Percentiles rank a stretch among this genome's conserved stretches.
These are phyloP conservation scores for Hyaloscypha bicolor DNA, from an alignment of 495 filamentous ascomycete species.

Conservation along the genomic window DNA sequence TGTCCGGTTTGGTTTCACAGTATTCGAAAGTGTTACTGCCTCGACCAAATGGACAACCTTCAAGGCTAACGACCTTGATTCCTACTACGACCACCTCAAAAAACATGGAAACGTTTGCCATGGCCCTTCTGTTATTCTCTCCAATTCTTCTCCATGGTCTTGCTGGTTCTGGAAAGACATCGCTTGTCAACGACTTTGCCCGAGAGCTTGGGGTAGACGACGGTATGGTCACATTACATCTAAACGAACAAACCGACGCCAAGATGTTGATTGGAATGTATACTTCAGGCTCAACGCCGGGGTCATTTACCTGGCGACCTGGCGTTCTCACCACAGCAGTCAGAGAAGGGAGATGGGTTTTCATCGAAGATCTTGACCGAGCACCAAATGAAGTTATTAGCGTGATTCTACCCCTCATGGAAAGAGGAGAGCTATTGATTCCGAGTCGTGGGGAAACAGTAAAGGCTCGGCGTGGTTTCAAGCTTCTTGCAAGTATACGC, in stretches of 20 bases:
- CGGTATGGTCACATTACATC: constrained; percentile 85
- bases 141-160: constrained; percentile 82
- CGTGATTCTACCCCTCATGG: constrained; percentile 86
- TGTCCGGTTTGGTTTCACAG: constrained; percentile 40
- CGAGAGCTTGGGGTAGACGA: constrained; percentile 69
- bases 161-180: constrained; percentile 89
- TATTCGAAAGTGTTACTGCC: constrained; percentile 69
- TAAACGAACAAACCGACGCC: constrained; percentile 97
- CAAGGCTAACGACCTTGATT: constrained; percentile 58
- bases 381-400: constrained; percentile 95
- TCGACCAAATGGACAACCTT: constrained; percentile 55
- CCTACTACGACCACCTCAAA: constrained; percentile 67
- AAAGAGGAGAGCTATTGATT: constrained; percentile 82
- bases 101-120: constrained; percentile 71
- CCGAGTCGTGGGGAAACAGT: constrained; percentile 84
- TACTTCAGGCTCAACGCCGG: constrained; percentile 78
- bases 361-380: constrained; percentile 95
- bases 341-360: constrained; percentile 89
- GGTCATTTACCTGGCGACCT: constrained; percentile 89
- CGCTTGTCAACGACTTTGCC: constrained; percentile 80
- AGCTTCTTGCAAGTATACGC: constrained; percentile 87
- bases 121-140: constrained; percentile 60
- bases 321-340: constrained; percentile 94
- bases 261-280: constrained; percentile 95
- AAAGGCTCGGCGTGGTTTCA: constrained; percentile 79